phyloP scores from a whole-genome alignment of 495 filamentous ascomycete genomes.

The Xylaria palmicola region DNA sequence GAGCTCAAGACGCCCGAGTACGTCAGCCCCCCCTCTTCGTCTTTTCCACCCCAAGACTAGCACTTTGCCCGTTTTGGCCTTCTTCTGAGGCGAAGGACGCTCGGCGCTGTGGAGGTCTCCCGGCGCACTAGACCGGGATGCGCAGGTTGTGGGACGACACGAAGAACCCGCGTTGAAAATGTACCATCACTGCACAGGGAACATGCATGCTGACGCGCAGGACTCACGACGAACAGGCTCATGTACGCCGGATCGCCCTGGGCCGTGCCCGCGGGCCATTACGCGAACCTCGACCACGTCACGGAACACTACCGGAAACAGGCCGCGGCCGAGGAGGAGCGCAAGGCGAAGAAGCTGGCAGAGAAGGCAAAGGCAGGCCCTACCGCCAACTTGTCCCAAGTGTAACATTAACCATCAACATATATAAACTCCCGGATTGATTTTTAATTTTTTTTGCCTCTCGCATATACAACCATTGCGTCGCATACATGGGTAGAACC shows the following conservation, averaged over 20 bases:
- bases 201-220: constrained; percentile 6
- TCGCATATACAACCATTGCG: not conserved
- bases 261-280: constrained; percentile 48
- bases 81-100: too few species aligned
- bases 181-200: not conserved
- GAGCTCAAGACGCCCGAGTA: constrained; percentile 52
- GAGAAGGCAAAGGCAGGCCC: not conserved
- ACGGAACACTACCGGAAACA: constrained; percentile 48
- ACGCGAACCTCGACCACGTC: constrained; percentile 43
- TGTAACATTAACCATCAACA: constrained; percentile 9
- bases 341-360: constrained; percentile 43
- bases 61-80: too few species aligned
- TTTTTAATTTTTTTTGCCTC: not conserved
- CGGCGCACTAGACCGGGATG: too few species aligned
- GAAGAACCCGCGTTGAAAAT: too few species aligned
- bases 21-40: constrained; percentile 19
- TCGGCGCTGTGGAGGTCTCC: too few species aligned
- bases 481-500: not conserved
- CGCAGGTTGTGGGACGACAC: too few species aligned
- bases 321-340: constrained; percentile 45
- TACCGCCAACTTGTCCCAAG: constrained; percentile 22
- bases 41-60: too few species aligned
- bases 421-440: not conserved
- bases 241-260: constrained; percentile 41
- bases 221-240: constrained; percentile 36